Base-by-base conservation (phyloP, 169 alveolate genomes). In the Cryptosporidium meleagridis region DNA sequence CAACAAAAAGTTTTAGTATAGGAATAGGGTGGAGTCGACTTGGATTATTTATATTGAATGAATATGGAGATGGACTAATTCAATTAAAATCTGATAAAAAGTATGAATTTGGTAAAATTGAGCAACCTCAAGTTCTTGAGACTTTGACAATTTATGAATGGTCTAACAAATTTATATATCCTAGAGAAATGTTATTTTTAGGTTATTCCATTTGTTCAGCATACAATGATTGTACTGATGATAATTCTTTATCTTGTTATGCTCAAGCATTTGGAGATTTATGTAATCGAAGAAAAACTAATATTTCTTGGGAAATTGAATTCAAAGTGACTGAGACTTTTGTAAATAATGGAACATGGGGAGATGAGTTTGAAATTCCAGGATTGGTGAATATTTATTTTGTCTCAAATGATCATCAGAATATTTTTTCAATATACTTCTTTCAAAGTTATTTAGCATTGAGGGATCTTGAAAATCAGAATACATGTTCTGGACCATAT, bases 401-500 rank as follows among this genome's bases (percentile, higher is more conserved):
- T 26, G 35, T 73, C 3, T 55, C 55, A 23, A 73, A 73, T 41
- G 86, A 72, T 10, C 44, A 4, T 31, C 51, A 53, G 31, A 72
- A 73, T 41, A 35, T 73, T 4, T 41, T 26, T 10, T 58, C 68
- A 16, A 41, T 73, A 3, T 73, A 73, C 12, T 33, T 73, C 12
- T 73, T 73, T 10, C 18, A 41, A 3, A 73, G 58, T 41, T 55
- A 72, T n/a, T 8, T 58, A 9, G 86, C 68, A 1, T 26, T 73
- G 8, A 41, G 58, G 14, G 68, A 73, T 73, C 70, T 73, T 14
- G 35, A 35, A 12, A 1, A 31, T 12, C 12, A 73, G 14, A 26
- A 31, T 5, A 31, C 2, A 31, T 73, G 86, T 41, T 31, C 35
- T 35, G 86, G 86, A 6, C 86, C 86, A 7, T 73, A 73, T 55